Base-by-base conservation (phyloP, 192 early-diverging fungal genomes). In the Powellomyces hirtus region DNA sequence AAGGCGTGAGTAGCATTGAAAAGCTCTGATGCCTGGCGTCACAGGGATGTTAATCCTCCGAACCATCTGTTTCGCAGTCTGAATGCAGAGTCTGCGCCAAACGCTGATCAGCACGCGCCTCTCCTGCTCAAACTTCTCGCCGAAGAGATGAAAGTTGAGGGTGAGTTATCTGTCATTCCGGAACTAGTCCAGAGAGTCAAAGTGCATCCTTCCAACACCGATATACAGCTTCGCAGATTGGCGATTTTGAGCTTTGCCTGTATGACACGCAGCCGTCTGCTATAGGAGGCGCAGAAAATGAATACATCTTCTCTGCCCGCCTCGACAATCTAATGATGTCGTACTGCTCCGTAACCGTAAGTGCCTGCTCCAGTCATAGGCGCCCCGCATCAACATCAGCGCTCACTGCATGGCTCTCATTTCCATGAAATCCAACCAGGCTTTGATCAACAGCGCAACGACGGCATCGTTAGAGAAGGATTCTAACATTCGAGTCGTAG, bases 291-390 rank as follows among this genome's bases (percentile, higher is more conserved):
- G 84, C 89, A 31, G 83, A 85, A 80, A 84, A 94, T 59, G 96
- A 99, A 80, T 98, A 92, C 62, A 90, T 99, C 64, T 94, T 92
- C 72, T 92, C 95, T 1, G 83, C 92, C 33, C 89, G 97, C 26
- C 80, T 96, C 49, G 97, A 99, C 78, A 99, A 99, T 83, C 82
- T 97, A 53, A 92, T 92, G 81, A 94, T 93, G 89, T 92, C 92
- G n/a, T 99, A 85, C 80, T 95, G 92, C 76, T 90, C 88, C 14
- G 70, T 96, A 36, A 81, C 80, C 51, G 53, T 56, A 16, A 29
- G 86, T 83, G 26, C 59, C 71, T 60, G 68, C 4, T 71, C 46
- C 24, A 42, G 44, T 57, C 50, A 10, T 24, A 1, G 24, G 64
- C 22, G 16, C 14, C 5, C 22, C 67, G 71, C 75, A 81, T 73